Evolutionary conservation across 768 basidiomycete genomes (phyloP).

Genomic region (Trametopsis cervina): DNA sequence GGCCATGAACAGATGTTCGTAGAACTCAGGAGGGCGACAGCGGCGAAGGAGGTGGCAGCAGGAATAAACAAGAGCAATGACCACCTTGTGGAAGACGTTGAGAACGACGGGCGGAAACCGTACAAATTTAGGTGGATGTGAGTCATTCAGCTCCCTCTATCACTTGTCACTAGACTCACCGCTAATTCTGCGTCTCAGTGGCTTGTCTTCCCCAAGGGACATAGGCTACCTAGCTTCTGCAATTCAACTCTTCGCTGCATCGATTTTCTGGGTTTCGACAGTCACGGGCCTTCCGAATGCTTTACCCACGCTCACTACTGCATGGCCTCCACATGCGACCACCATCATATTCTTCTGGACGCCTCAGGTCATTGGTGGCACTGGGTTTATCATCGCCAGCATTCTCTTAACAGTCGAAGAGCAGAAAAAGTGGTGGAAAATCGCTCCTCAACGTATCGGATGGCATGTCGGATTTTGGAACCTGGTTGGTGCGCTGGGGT

Average conservation of each 20-base stretch:
- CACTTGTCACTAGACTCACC: conserved; percentile 29
- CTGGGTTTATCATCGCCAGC: conserved; percentile 48
- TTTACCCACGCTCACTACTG: conserved; percentile 25
- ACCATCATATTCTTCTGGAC: conserved; percentile 51
- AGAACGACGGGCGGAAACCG: not conserved
- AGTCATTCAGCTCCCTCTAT: conserved; percentile 18
- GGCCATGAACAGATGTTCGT: conserved; percentile 34
- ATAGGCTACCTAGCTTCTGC: conserved; percentile 43
- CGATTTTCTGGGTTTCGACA: conserved; percentile 50
- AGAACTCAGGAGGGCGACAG: conserved; percentile 18
- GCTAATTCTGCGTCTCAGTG: conserved; percentile 10
- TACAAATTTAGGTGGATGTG: conserved; percentile 15
- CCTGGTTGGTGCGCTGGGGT: conserved; percentile 50
- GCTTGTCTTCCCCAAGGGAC: conserved; percentile 27
- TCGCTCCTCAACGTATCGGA: conserved; percentile 37
- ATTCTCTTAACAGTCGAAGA: conserved; percentile 46
- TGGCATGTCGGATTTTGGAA: conserved; percentile 53
- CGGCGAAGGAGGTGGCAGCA: not conserved
- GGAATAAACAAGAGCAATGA: not conserved
- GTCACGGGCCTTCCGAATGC: conserved; percentile 35
- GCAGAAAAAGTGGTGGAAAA: conserved; percentile 48
- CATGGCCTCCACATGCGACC: conserved; percentile 22
- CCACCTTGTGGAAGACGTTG: not conserved
- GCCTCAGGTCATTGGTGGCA: conserved; percentile 56
- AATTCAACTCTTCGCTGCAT: conserved; percentile 47